Conservation (phyloP, 1,139 yeast species). For the Yamadazyma conglobata region DNA sequence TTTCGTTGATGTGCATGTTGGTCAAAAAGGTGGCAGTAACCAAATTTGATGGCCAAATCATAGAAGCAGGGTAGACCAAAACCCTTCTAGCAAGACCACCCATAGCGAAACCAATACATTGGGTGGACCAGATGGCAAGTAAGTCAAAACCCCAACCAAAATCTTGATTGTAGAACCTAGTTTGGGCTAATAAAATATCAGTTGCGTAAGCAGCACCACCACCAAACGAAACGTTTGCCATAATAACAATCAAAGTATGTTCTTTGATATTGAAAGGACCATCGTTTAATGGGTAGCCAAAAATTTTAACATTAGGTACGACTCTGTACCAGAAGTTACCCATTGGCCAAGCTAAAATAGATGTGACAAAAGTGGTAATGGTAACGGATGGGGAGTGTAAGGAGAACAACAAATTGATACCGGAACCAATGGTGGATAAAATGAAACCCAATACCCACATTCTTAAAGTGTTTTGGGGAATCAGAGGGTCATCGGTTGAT, state of each 20-base stretch:
- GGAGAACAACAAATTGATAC: conserved; percentile 57
- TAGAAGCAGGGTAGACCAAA: conserved; percentile 58
- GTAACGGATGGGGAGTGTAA: conserved; percentile 55
- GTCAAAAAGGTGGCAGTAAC: conserved; percentile 49
- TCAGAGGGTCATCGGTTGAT: conserved; percentile 49
- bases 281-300: conserved; percentile 50
- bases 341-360: conserved; percentile 60
- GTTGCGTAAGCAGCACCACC: conserved; percentile 62
- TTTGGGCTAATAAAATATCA: conserved; percentile 56
- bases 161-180: conserved; percentile 45
- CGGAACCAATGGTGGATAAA: conserved; percentile 58
- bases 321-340: conserved; percentile 40
- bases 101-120: conserved; percentile 61
- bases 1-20: conserved; percentile 58
- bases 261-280: conserved; percentile 65
- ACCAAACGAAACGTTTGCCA: conserved; percentile 50
- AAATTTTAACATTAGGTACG: conserved; percentile 44
- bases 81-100: conserved; percentile 59
- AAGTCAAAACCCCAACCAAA: conserved; percentile 40
- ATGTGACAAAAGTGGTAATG: conserved; percentile 53
- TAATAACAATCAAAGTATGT: conserved; percentile 60
- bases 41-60: conserved; percentile 66
- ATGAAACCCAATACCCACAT: conserved; percentile 56
- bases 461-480: conserved; percentile 61
- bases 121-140: conserved; percentile 52